A percentile compares a stretch with the other conserved stretches of the same genome.
phyloP scores from a whole-genome alignment of 768 basidiomycete genomes.

The Russula earlei region DNA sequence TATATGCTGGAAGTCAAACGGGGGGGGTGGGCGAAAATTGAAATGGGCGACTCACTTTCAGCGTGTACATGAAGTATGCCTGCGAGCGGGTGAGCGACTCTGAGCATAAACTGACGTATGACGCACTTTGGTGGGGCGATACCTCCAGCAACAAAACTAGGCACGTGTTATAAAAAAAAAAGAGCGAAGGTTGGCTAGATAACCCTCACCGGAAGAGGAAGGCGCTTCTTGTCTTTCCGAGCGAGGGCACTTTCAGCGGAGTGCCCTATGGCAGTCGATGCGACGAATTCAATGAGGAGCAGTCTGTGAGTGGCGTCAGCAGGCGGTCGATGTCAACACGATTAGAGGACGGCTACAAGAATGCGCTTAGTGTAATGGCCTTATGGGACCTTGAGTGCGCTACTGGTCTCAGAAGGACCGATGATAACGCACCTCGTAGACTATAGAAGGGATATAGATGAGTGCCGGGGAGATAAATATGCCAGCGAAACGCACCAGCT shows the following conservation, averaged over 20 bases:
- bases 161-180: not conserved
- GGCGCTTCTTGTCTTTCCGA: constrained; percentile 65
- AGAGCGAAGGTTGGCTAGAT: not conserved
- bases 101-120: not conserved
- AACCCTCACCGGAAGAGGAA: constrained; percentile 59
- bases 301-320: constrained; percentile 34
- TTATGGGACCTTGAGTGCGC: constrained; percentile 23
- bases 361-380: constrained; percentile 79
- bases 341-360: constrained; percentile 46
- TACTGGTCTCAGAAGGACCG: too few relatives aligned
- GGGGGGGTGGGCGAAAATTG: not conserved
- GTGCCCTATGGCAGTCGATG: constrained; percentile 53
- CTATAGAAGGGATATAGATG: constrained; percentile 28
- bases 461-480: constrained; percentile 26
- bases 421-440: constrained; percentile 47
- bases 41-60: constrained; percentile 46
- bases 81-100: constrained; percentile 24
- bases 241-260: constrained; percentile 58
- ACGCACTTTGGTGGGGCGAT: constrained; percentile 65
- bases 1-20: constrained; percentile 24
- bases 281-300: constrained; percentile 79
- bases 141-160: constrained; percentile 76
- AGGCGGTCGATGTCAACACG: not conserved
- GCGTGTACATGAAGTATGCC: constrained; percentile 84
- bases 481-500: constrained; percentile 31